Conservation (phyloP, 192 early-diverging fungal genomes). For the Backusella parvicylindrica region DNA sequence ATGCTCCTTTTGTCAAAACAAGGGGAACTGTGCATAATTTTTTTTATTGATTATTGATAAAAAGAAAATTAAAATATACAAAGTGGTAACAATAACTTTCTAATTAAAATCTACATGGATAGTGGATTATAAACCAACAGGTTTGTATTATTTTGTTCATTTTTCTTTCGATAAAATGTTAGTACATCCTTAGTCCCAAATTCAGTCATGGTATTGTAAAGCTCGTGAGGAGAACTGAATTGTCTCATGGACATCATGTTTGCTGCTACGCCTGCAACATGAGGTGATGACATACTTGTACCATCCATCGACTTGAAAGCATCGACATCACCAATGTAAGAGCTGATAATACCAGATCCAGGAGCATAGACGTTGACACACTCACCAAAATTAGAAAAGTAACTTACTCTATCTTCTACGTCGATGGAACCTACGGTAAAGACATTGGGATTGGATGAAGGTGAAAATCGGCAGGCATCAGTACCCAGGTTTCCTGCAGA, state of each 20-base stretch:
- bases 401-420: slow-evolving; percentile 35
- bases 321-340: slow-evolving; percentile 25
- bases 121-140: background rate
- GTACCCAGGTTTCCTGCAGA: slow-evolving; percentile 57
- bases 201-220: slow-evolving; percentile 28
- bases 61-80: background rate
- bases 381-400: slow-evolving; percentile 48
- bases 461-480: slow-evolving; percentile 56
- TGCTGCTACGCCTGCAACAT: slow-evolving; percentile 48
- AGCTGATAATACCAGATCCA: slow-evolving; percentile 48
- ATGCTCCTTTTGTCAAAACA: background rate
- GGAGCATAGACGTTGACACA: slow-evolving; percentile 65
- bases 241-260: slow-evolving; percentile 24
- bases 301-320: slow-evolving; percentile 40
- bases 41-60: background rate
- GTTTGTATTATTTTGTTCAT: background rate
- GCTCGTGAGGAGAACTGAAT: slow-evolving; percentile 23
- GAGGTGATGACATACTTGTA: slow-evolving; percentile 50
- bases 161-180: background rate
- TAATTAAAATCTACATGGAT: background rate
- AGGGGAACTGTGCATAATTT: background rate
- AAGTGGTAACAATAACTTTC: background rate
- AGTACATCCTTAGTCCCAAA: slow-evolving; percentile 15
- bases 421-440: slow-evolving; percentile 48
- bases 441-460: slow-evolving; percentile 39